phyloP scores from a whole-genome alignment of 2,329 filamentous ascomycete species.

The Pseudogymnoascus sp. region DNA sequence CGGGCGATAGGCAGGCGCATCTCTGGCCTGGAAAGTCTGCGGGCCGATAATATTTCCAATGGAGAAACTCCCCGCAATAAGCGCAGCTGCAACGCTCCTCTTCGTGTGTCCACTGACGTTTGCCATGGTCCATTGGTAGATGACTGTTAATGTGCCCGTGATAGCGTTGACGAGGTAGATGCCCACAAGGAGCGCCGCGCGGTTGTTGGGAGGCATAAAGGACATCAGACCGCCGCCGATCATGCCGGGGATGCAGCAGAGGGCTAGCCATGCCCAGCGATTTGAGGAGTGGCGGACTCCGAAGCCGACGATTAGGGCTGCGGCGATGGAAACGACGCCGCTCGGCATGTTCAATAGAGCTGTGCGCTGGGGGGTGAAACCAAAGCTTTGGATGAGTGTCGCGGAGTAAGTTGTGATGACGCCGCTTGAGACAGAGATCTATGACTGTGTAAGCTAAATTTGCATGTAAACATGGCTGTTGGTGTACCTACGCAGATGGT shows the following conservation, averaged over 20 bases:
- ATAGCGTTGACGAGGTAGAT: slow-evolving; percentile 46
- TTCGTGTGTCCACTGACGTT: slow-evolving; percentile 43
- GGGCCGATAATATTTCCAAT: slow-evolving; percentile 53
- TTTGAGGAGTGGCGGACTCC: slow-evolving; percentile 38
- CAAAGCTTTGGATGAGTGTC: slow-evolving; percentile 33
- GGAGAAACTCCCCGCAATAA: slow-evolving; percentile 51
- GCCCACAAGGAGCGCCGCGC: slow-evolving; percentile 38
- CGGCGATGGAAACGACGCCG: slow-evolving; percentile 43
- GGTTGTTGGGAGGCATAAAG: slow-evolving; percentile 38
- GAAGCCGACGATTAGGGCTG: slow-evolving; percentile 39
- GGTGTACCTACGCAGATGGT: not conserved
- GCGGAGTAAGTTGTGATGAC: slow-evolving; percentile 41
- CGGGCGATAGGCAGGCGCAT: slow-evolving; percentile 41
- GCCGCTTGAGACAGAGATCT: slow-evolving; percentile 43
- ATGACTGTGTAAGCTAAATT: slow-evolving; percentile 38
- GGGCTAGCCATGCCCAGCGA: slow-evolving; percentile 42
- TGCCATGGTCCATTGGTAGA: slow-evolving; percentile 46
- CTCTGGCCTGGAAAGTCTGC: slow-evolving; percentile 49
- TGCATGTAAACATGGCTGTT: not conserved
- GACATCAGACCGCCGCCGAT: slow-evolving; percentile 39
- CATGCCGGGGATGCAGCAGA: slow-evolving; percentile 37
- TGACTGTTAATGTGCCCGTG: slow-evolving; percentile 35
- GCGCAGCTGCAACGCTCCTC: slow-evolving; percentile 42
- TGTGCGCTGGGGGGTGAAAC: slow-evolving; percentile 36
- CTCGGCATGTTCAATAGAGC: slow-evolving; percentile 48